Percentiles rank a stretch among this genome's conserved stretches.
phyloP scores from a whole-genome alignment of 768 basidiomycete species.

The Phylloporus sp. region DNA sequence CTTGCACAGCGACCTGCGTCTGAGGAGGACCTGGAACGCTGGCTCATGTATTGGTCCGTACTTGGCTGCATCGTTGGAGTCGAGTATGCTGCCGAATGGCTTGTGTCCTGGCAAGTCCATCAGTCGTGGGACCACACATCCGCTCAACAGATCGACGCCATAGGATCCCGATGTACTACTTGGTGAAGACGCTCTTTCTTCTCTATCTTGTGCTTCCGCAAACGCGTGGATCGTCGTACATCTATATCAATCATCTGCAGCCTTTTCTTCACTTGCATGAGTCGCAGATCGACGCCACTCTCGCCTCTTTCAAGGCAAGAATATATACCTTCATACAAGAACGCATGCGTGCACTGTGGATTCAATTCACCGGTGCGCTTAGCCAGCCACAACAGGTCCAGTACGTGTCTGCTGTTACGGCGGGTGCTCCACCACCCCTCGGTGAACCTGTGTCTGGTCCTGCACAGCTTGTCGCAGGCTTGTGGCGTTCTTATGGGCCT shows the following conservation, averaged over 20 bases:
- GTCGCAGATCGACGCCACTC: constrained; percentile 74
- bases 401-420: constrained; percentile 18
- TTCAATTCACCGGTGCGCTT: constrained; percentile 48
- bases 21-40: constrained; percentile 82
- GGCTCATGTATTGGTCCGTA: constrained; percentile 98
- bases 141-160: constrained; percentile 7
- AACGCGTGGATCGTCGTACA: constrained; percentile 80
- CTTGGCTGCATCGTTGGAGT: constrained; percentile 76
- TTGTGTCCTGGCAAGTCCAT: constrained; percentile 70
- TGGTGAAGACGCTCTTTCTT: constrained; percentile 78
- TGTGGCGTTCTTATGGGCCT: constrained; percentile 83
- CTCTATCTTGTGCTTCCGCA: constrained; percentile 90
- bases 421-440: constrained; percentile 43
- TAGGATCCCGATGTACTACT: constrained; percentile 89
- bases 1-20: constrained; percentile 83
- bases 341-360: constrained; percentile 63
- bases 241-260: constrained; percentile 75
- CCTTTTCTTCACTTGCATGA: constrained; percentile 86
- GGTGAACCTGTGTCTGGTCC: constrained; percentile 60
- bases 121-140: constrained; percentile 6
- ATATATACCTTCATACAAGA: constrained; percentile 65
- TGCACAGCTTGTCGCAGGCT: constrained; percentile 55
- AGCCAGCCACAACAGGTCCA: constrained; percentile 38
- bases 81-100: constrained; percentile 85
- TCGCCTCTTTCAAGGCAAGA: constrained; percentile 59